phyloP scores from a whole-genome alignment of 2,329 filamentous ascomycete species.

The Microsporum ferrugineum region DNA sequence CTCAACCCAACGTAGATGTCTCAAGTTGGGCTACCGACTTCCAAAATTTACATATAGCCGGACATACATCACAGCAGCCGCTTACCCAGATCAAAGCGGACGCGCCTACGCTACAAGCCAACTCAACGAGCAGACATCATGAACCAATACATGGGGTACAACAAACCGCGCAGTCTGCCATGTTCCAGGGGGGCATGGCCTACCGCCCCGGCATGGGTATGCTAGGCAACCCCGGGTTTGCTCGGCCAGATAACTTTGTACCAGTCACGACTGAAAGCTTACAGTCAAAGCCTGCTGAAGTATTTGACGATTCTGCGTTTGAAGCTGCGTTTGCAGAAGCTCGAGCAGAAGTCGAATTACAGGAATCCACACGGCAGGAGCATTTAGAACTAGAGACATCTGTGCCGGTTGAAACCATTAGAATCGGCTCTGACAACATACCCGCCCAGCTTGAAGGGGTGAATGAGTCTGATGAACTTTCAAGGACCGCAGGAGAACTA shows the following conservation, averaged over 20 bases:
- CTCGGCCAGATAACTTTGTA: background rate
- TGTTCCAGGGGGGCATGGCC: constrained; percentile 5
- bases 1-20: constrained; percentile 17
- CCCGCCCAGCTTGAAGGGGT: constrained; percentile 24
- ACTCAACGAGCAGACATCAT: constrained; percentile 45
- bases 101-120: constrained; percentile 22
- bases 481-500: constrained; percentile 58
- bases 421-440: constrained; percentile 36
- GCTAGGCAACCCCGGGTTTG: background rate
- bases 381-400: background rate
- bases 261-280: background rate
- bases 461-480: constrained; percentile 55
- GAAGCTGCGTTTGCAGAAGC: constrained; percentile 36
- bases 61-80: constrained; percentile 33
- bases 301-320: constrained; percentile 37
- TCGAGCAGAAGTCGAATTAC: constrained; percentile 27
- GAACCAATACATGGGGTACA: constrained; percentile 43
- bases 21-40: constrained; percentile 38
- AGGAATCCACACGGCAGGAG: constrained; percentile 15
- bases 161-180: constrained; percentile 15
- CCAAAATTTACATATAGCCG: constrained; percentile 34
- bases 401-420: constrained; percentile 14
- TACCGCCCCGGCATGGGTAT: constrained; percentile 6
- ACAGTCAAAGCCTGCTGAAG: constrained; percentile 14
- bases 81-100: constrained; percentile 37